Percentiles rank a stretch among this genome's conserved stretches.
Evolutionary conservation across 768 basidiomycete species (phyloP).

Genomic region (Podaxis sp.): DNA sequence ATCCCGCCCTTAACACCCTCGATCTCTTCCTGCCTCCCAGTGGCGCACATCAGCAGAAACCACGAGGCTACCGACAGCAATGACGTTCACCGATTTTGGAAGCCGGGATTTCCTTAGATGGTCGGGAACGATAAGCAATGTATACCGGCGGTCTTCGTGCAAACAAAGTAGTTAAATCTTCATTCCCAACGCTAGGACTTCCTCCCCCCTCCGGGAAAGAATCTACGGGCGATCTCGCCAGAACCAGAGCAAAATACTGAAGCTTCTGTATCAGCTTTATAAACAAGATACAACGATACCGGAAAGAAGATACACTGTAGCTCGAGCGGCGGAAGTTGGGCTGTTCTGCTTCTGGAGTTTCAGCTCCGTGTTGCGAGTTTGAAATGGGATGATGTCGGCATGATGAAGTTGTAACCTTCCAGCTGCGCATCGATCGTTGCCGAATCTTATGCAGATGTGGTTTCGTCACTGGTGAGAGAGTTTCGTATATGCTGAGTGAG

Average conservation of each 20-base stretch:
- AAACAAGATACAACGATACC: background rate
- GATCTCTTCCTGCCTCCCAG: no score
- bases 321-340: conserved; percentile 2
- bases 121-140: background rate
- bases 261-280: conserved; percentile 6
- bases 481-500: background rate
- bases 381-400: conserved; percentile 2
- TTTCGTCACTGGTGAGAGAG: background rate
- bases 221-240: conserved; percentile 18
- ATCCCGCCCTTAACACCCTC: no score
- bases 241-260: background rate
- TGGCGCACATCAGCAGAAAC: no score
- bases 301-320: conserved; percentile 5
- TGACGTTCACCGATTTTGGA: background rate
- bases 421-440: background rate
- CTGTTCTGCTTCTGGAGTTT: background rate
- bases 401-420: background rate
- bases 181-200: background rate
- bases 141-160: background rate
- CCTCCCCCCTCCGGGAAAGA: background rate
- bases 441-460: background rate
- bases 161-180: background rate
- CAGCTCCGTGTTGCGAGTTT: background rate
- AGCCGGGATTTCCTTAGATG: background rate
- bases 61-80: background rate